Evolutionary conservation across 1,139 yeast genomes (phyloP).

Genomic region (Yamadazyma sp.): DNA sequence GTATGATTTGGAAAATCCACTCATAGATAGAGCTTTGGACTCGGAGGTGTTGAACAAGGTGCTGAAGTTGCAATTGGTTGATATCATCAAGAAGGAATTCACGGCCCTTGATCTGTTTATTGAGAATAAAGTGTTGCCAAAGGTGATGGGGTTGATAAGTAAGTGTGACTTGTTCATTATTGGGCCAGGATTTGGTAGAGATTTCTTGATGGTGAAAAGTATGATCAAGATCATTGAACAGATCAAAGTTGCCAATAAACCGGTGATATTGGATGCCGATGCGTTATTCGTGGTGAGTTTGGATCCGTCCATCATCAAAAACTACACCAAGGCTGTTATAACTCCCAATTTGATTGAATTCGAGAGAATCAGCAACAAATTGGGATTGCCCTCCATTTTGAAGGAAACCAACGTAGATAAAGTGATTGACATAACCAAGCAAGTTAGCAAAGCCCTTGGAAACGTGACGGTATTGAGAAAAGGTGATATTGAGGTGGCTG

Average conservation of each 20-base stretch:
- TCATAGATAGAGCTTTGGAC: conserved; percentile 11
- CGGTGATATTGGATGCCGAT: conserved; percentile 88
- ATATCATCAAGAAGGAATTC: conserved; percentile 19
- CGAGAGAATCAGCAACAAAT: conserved; percentile 54
- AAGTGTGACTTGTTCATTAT: conserved; percentile 80
- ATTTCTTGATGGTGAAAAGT: conserved; percentile 61
- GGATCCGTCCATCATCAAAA: conserved; percentile 53
- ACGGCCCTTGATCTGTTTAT: conserved; percentile 31
- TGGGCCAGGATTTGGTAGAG: conserved; percentile 96
- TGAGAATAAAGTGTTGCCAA: conserved; percentile 50
- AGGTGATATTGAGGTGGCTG: conserved; percentile 67
- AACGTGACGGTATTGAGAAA: conserved; percentile 71
- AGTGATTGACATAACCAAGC: conserved; percentile 29
- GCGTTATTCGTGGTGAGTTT: conserved; percentile 65
- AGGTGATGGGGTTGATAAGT: conserved; percentile 52
- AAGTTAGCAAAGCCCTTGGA: conserved; percentile 57
- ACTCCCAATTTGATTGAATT: conserved; percentile 94
- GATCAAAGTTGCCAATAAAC: conserved; percentile 51
- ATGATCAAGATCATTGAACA: conserved; percentile 58
- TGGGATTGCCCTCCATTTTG: conserved; percentile 32
- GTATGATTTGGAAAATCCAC: conserved; percentile 29
- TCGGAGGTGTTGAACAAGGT: conserved; percentile 18
- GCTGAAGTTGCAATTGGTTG: conserved; percentile 17
- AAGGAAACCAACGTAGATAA: conserved; percentile 24
- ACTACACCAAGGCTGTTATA: conserved; percentile 56